Percentiles rank a stretch among this genome's conserved stretches.
These are phyloP conservation scores for Cerrena zonata DNA, from an alignment of 1,284 basidiomycete species.

Conservation along the genomic window DNA sequence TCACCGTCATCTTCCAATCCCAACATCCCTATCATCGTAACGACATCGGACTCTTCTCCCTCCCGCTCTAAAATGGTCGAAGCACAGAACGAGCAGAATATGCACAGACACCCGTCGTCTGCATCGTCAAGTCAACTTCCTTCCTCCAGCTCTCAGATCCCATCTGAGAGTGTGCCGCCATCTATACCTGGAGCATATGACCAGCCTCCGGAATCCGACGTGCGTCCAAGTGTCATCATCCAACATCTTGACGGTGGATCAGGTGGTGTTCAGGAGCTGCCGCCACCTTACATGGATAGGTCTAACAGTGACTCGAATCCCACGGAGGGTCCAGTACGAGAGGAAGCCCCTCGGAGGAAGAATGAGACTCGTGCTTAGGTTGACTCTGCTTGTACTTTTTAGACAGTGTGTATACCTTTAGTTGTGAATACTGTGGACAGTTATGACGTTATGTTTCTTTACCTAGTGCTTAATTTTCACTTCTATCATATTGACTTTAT, in stretches of 20 bases:
- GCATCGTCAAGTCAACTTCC: no score
- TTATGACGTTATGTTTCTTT: background rate
- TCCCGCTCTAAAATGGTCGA: no score
- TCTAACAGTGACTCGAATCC: background rate
- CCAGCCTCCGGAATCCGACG: no score
- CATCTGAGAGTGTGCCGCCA: no score
- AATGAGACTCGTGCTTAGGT: background rate
- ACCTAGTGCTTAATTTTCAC: background rate
- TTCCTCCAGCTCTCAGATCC: no score
- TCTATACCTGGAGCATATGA: no score
- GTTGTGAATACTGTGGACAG: background rate
- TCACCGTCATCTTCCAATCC: no score
- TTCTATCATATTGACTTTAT: background rate
- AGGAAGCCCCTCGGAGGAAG: background rate
- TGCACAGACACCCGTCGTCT: no score
- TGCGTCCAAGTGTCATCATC: constrained; percentile 26
- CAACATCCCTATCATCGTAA: no score
- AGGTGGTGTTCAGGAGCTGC: constrained; percentile 24
- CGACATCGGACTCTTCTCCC: no score
- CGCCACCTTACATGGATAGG: constrained; percentile 22
- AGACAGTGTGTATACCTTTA: background rate
- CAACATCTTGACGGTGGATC: constrained; percentile 28
- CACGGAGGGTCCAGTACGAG: background rate
- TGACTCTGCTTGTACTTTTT: background rate
- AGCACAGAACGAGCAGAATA: no score